phyloP scores from a whole-genome alignment of 2,329 filamentous ascomycete species.

The Mycogone perniciosa region DNA sequence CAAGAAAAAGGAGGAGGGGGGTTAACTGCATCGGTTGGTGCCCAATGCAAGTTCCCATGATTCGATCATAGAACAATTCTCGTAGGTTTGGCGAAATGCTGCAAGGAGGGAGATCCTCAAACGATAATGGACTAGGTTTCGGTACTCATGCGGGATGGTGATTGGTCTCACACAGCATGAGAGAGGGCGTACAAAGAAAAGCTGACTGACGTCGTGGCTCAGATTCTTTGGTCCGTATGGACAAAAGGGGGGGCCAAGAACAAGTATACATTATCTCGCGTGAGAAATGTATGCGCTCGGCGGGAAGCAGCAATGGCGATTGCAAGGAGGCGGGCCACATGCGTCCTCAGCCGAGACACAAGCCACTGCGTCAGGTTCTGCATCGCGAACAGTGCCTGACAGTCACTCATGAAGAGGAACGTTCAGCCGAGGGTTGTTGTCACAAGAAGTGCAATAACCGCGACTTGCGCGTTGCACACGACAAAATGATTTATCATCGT shows the following conservation, averaged over 20 bases:
- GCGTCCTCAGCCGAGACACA: not conserved
- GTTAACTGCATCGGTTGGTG: conserved; percentile 11
- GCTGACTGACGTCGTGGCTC: not conserved
- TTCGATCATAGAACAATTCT: conserved; percentile 9
- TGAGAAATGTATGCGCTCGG: not conserved
- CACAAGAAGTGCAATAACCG: conserved; percentile 8
- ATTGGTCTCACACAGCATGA: not conserved
- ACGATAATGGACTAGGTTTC: not conserved
- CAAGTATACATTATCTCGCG: not conserved
- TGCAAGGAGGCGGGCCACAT: conserved; percentile 4
- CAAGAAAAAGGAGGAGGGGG: not conserved
- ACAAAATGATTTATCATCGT: not conserved
- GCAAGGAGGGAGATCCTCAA: not conserved
- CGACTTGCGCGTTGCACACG: not conserved
- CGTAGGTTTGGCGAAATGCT: not conserved
- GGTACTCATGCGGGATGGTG: not conserved
- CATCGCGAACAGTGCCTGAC: not conserved
- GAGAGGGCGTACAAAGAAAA: conserved; percentile 7
- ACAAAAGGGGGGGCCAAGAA: conserved; percentile 4
- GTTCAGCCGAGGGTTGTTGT: not conserved
- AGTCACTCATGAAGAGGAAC: not conserved
- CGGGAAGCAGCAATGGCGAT: not conserved
- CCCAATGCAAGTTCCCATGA: conserved; percentile 11
- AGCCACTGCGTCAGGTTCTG: conserved; percentile 11
- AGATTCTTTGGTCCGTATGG: conserved; percentile 3